These are phyloP conservation scores for Sisymbrium irio DNA, from an alignment of 345 rosid species.

Conservation along the genomic window DNA sequence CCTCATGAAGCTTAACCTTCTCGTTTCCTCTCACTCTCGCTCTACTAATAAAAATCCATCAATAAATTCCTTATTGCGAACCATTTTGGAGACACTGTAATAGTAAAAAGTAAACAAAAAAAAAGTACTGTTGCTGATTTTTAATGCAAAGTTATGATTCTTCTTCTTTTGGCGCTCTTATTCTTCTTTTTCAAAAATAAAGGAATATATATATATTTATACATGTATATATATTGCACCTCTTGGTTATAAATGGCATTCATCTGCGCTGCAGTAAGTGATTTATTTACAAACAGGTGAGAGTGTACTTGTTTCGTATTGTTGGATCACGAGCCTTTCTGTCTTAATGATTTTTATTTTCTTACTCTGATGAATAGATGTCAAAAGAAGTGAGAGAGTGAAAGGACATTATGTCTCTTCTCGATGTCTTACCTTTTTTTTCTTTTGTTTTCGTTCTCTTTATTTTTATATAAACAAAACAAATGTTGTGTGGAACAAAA, in stretches of 20 bases:
- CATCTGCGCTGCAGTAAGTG: not conserved
- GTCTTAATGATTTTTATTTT: slow-evolving; percentile 24
- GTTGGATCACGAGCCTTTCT: slow-evolving; percentile 38
- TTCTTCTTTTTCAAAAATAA: not conserved
- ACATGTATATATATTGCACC: not conserved
- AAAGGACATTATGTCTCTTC: slow-evolving; percentile 30
- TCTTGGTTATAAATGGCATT: not conserved
- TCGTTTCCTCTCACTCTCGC: not conserved
- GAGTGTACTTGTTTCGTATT: slow-evolving; percentile 30
- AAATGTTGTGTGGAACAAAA: not conserved
- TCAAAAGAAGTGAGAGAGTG: slow-evolving; percentile 28
- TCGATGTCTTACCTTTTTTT: slow-evolving; percentile 19
- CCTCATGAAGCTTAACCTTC: no score
- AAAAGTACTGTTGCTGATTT: not conserved
- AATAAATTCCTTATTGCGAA: slow-evolving; percentile 27
- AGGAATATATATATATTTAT: not conserved
- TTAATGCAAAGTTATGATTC: not conserved
- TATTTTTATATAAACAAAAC: not conserved
- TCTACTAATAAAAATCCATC: not conserved
- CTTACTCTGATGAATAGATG: slow-evolving; percentile 18
- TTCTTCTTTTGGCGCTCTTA: not conserved
- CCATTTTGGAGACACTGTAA: not conserved
- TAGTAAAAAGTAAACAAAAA: not conserved
- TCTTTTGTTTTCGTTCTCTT: not conserved
- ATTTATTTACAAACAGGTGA: slow-evolving; percentile 11